A percentile compares a stretch with the other conserved stretches of the same genome.
These are phyloP conservation scores for Globisporangium yorkense DNA, from an alignment of 352 stramenopile genomes.

Conservation along the genomic window DNA sequence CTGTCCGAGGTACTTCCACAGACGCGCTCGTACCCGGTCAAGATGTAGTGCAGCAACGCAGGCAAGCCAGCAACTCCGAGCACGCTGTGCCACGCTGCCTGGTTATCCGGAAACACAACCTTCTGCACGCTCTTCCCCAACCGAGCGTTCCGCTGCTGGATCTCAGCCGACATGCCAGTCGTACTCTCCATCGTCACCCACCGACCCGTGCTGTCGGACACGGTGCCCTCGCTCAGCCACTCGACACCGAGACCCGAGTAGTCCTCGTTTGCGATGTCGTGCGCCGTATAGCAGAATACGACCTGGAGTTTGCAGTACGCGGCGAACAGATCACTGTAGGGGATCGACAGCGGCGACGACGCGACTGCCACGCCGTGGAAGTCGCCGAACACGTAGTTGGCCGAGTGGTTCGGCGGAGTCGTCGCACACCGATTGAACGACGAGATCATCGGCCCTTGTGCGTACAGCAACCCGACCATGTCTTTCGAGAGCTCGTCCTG, in stretches of 20 bases:
- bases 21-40: slow-evolving; percentile 41
- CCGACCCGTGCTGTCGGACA: slow-evolving; percentile 37
- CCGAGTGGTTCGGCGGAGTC: slow-evolving; percentile 11
- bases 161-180: slow-evolving; percentile 51
- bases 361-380: slow-evolving; percentile 41
- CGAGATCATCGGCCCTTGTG: slow-evolving; percentile 49
- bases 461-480: slow-evolving; percentile 52
- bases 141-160: slow-evolving; percentile 65
- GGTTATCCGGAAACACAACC: slow-evolving; percentile 29
- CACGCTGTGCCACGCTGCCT: slow-evolving; percentile 42
- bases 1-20: neutral
- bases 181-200: slow-evolving; percentile 62
- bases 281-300: slow-evolving; percentile 71
- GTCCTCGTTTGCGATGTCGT: slow-evolving; percentile 48
- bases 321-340: slow-evolving; percentile 29
- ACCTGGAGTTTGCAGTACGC: slow-evolving; percentile 54
- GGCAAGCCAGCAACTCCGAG: slow-evolving; percentile 53
- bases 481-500: slow-evolving; percentile 60
- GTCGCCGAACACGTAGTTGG: slow-evolving; percentile 35
- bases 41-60: slow-evolving; percentile 55
- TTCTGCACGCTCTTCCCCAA: slow-evolving; percentile 56
- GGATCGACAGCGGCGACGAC: slow-evolving; percentile 33
- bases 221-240: slow-evolving; percentile 58
- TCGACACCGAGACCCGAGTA: slow-evolving; percentile 61
- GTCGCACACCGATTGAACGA: slow-evolving; percentile 52